Evolutionary conservation across 2,329 filamentous ascomycete species (phyloP).

Genomic region (Epichloe aotearoae): DNA sequence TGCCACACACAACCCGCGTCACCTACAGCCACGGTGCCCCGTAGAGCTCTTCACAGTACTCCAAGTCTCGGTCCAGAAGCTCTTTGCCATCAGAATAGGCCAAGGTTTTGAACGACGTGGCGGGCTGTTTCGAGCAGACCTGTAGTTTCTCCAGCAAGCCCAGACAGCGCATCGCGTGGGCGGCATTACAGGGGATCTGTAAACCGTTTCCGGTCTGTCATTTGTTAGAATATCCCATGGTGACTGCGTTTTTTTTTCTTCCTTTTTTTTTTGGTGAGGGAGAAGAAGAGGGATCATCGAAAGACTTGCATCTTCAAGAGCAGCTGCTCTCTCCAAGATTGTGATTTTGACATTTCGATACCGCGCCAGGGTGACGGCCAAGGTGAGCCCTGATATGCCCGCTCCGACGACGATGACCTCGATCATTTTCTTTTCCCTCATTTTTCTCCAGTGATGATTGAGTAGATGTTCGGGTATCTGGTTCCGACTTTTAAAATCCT

Average conservation of each 20-base stretch:
- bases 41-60: conserved; percentile 6
- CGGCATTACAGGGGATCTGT: conserved; percentile 10
- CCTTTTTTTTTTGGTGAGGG: not conserved
- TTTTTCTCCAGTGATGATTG: not conserved
- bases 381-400: conserved; percentile 9
- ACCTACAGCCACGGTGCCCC: conserved; percentile 11
- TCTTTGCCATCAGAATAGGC: conserved; percentile 1
- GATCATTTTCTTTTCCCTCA: not conserved
- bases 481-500: no score
- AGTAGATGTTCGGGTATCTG: no score
- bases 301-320: not conserved
- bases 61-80: conserved; percentile 6
- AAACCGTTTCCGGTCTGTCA: conserved; percentile 9
- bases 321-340: conserved; percentile 4
- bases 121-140: not conserved
- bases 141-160: conserved; percentile 8
- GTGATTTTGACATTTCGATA: conserved; percentile 5
- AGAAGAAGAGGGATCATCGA: not conserved
- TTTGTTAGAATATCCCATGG: not conserved
- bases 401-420: conserved; percentile 8
- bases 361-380: conserved; percentile 5
- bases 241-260: no score
- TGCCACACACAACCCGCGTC: not conserved
- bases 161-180: conserved; percentile 7
- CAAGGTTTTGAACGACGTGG: not conserved